A percentile compares a stretch with the other conserved stretches of the same genome.
Evolutionary conservation across 2,329 filamentous ascomycete genomes (phyloP).

Genomic region (Myotisia sp.): DNA sequence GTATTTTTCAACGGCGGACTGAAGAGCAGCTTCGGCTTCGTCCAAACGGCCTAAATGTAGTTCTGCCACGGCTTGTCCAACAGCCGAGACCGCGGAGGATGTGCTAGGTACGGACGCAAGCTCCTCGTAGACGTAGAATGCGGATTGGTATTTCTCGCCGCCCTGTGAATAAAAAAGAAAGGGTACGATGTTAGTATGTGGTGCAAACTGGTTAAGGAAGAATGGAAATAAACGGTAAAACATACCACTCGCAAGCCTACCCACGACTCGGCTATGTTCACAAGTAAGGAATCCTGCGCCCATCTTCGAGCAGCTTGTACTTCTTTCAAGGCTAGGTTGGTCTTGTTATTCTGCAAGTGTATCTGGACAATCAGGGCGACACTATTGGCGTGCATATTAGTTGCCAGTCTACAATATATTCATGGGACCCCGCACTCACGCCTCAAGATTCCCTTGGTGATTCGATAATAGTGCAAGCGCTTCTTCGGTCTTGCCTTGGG

Average conservation of each 20-base stretch:
- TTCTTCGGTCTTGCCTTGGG: constrained; percentile 67
- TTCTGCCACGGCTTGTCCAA: constrained; percentile 82
- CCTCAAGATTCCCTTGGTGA: constrained; percentile 68
- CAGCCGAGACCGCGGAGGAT: constrained; percentile 58
- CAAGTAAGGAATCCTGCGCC: constrained; percentile 86
- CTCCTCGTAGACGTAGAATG: constrained; percentile 96
- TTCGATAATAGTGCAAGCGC: constrained; percentile 64
- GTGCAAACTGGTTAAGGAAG: neutral
- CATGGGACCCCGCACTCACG: constrained; percentile 40
- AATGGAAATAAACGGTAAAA: constrained; percentile 10
- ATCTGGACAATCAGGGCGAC: constrained; percentile 86
- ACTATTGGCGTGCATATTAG: constrained; percentile 22
- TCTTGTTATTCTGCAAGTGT: constrained; percentile 78
- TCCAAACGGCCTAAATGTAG: constrained; percentile 77
- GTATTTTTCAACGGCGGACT: constrained; percentile 64
- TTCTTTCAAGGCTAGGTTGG: constrained; percentile 81
- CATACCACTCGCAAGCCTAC: constrained; percentile 71
- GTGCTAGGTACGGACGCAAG: constrained; percentile 76
- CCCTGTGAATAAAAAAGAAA: constrained; percentile 41
- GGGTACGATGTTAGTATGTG: too few relatives aligned
- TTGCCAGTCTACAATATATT: too few relatives aligned
- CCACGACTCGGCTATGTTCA: constrained; percentile 94
- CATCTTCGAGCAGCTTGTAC: constrained; percentile 74
- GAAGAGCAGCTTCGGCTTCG: constrained; percentile 74
- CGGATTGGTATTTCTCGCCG: constrained; percentile 88